A percentile compares a stretch with the other conserved stretches of the same genome.
These are phyloP conservation scores for Podospora comata DNA, from an alignment of 495 filamentous ascomycete genomes.

Conservation along the genomic window DNA sequence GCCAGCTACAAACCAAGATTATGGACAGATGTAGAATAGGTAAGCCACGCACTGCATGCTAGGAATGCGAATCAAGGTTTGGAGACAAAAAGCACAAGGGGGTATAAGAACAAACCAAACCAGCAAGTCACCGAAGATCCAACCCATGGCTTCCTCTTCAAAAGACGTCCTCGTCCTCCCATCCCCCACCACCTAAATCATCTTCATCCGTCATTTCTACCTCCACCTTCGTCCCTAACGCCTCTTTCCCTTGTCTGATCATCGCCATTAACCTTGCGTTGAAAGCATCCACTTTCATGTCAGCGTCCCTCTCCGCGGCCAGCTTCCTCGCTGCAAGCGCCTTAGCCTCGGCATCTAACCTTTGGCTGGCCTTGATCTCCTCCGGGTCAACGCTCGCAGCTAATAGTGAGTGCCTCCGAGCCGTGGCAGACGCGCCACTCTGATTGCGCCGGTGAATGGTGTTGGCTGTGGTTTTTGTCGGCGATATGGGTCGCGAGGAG, in stretches of 20 bases:
- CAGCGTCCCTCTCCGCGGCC: constrained; percentile 72
- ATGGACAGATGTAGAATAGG: not conserved
- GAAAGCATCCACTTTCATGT: constrained; percentile 71
- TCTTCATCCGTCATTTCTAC: constrained; percentile 59
- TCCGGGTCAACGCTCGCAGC: constrained; percentile 20
- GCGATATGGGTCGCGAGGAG: constrained; percentile 18
- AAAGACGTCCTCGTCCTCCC: constrained; percentile 7
- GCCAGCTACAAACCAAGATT: not conserved
- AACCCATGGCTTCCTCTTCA: not conserved
- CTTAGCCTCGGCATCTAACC: constrained; percentile 60
- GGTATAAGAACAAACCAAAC: not conserved
- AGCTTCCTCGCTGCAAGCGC: constrained; percentile 61
- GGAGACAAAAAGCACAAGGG: not conserved
- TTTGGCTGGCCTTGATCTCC: constrained; percentile 39
- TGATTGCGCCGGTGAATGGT: constrained; percentile 36
- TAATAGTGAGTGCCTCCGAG: not conserved
- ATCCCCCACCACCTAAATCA: constrained; percentile 28
- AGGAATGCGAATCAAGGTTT: not conserved
- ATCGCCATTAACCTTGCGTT: constrained; percentile 75
- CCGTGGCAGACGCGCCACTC: constrained; percentile 26
- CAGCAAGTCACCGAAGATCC: not conserved
- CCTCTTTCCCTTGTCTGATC: constrained; percentile 85
- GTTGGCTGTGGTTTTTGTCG: constrained; percentile 21
- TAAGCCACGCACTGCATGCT: not conserved
- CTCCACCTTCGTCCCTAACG: constrained; percentile 74